A percentile compares a stretch with the other conserved stretches of the same genome.
phyloP scores from a whole-genome alignment of 768 basidiomycete genomes.

The Jaapia argillacea region DNA sequence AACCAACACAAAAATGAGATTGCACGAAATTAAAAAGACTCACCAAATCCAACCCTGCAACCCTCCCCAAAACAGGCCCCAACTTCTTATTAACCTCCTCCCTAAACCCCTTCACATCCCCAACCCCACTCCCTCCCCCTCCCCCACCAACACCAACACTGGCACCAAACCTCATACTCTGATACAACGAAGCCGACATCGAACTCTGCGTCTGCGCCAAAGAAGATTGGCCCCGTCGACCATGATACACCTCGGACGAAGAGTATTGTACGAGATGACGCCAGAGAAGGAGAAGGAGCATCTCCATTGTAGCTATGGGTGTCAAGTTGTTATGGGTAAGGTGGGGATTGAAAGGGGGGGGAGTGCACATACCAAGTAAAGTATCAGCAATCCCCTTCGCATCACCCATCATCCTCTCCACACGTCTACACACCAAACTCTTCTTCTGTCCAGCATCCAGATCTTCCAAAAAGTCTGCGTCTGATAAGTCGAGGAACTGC shows the following conservation, averaged over 20 bases:
- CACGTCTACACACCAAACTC: constrained; percentile 50
- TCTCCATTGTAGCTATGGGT: constrained; percentile 55
- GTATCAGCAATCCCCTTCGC: constrained; percentile 39
- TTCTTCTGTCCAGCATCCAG: constrained; percentile 63
- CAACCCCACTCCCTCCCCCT: too few relatives aligned
- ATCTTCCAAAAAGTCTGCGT: constrained; percentile 48
- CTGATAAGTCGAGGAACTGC: constrained; percentile 41
- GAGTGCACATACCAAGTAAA: constrained; percentile 38
- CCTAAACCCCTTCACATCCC: constrained; percentile 49
- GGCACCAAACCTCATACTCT: too few relatives aligned
- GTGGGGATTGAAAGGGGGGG: not conserved
- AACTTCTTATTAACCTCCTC: constrained; percentile 47
- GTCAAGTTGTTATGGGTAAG: not conserved
- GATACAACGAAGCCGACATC: constrained; percentile 42
- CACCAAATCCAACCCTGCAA: constrained; percentile 44
- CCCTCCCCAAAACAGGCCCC: constrained; percentile 40
- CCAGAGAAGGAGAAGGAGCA: constrained; percentile 74
- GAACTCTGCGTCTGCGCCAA: constrained; percentile 42
- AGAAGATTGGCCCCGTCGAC: too few relatives aligned
- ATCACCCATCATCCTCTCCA: constrained; percentile 34
- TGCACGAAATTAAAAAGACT: constrained; percentile 11
- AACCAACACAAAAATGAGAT: constrained; percentile 11
- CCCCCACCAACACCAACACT: too few relatives aligned
- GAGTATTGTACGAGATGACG: constrained; percentile 69
- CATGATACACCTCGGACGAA: too few relatives aligned